These are phyloP conservation scores for Phytophthora fragariae DNA, from an alignment of 352 stramenopile species.

Conservation along the genomic window DNA sequence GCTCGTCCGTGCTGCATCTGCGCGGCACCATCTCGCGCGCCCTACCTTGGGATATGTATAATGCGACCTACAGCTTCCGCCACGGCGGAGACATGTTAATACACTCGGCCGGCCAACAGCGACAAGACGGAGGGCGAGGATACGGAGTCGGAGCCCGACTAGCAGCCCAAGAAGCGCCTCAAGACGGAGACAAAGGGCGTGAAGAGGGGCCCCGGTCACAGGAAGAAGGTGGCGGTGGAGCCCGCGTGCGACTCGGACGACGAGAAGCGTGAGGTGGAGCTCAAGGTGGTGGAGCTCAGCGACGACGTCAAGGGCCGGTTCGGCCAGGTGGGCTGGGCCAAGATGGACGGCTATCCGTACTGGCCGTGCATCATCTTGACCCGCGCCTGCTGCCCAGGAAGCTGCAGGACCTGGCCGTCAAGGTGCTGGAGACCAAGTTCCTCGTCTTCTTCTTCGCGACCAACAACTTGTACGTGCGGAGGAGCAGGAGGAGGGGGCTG, in stretches of 20 bases:
- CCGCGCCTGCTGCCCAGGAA: conserved; percentile 55
- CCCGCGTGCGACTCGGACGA: conserved; percentile 29
- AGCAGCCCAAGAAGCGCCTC: too few relatives aligned
- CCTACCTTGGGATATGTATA: conserved; percentile 45
- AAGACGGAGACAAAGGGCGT: conserved; percentile 7
- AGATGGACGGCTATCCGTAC: conserved; percentile 84
- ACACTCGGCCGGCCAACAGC: conserved; percentile 25
- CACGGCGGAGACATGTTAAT: conserved; percentile 21
- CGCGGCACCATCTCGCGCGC: conserved; percentile 95
- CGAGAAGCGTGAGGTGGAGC: conserved; percentile 42
- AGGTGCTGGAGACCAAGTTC: conserved; percentile 75
- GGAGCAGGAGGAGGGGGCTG: too few relatives aligned
- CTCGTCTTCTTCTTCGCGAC: conserved; percentile 81
- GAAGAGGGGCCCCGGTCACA: conserved; percentile 40
- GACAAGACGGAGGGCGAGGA: conserved; percentile 50
- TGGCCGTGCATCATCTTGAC: too few relatives aligned
- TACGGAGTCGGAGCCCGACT: conserved; percentile 28
- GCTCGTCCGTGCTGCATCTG: conserved; percentile 97
- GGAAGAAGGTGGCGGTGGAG: conserved; percentile 46
- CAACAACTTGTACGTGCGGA: conserved; percentile 72
- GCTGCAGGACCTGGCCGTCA: conserved; percentile 54
- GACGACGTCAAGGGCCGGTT: conserved; percentile 74
- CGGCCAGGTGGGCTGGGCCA: conserved; percentile 82
- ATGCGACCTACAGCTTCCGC: conserved; percentile 52
- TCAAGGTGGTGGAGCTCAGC: conserved; percentile 56